Evolutionary conservation across 306 rosid species (phyloP), one percentile per base, ranked within the genome.

Genomic region (Acacia crassicarpa): DNA sequence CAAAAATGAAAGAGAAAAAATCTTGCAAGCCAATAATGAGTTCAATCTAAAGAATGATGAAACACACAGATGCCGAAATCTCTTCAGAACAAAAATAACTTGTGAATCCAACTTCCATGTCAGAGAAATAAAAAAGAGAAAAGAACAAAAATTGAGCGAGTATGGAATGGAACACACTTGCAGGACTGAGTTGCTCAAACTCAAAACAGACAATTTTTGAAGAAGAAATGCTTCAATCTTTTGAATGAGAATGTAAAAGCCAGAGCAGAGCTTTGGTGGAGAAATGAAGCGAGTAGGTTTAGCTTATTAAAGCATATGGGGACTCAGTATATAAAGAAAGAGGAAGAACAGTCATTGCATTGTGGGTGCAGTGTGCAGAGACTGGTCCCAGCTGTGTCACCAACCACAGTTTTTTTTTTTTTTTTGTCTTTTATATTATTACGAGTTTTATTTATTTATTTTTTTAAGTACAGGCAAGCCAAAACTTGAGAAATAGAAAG

Each of bases 81-180:
- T 54, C 25, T 20, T 54, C 25, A 20, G 25, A 54, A 54, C 62
- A 58, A 13, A 22, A 58, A 20, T 58, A 22, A 58, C 15, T 9
- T 27, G 35, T 25, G 67, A 61, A 61, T 61, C 8, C 33, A 11
- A 5, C 1, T 61, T 33, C 16, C 7, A 25, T 10, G 7, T 20
- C 27, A 56, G 2, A 1, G 62, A 56, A 20, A 20, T 20, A 9
- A 7, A 8, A 20, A 8, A 53, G 2, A 53, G 2, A 54, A 12
- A 59, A 1, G 4, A 4, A 13, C 9, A 9, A 2, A 22, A 19
- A 25, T 33, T 4, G 38, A 38, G 66, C 66, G n/a, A 33, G 67
- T 8, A 68, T 23, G 54, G 43, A 74, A 74, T n/a, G 61, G 17
- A 19, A 77, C 74, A 20, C 49, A 78, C 81, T 45, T 45, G 48